A percentile compares a stretch with the other conserved stretches of the same genome.
phyloP scores from a whole-genome alignment of 257 asterid species.

The Sherardia arvensis region DNA sequence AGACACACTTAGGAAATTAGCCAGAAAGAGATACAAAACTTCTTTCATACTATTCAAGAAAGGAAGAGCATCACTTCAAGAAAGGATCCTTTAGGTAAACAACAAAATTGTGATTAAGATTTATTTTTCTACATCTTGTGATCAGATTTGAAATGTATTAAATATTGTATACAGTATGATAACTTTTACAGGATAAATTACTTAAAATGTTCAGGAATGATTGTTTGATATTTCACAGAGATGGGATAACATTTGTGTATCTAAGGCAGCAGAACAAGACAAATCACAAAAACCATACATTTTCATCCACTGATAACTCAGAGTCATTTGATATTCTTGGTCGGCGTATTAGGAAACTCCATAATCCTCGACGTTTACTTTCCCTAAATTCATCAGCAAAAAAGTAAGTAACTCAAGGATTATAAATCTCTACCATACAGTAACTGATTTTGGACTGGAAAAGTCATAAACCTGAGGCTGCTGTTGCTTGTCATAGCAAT shows the following conservation, averaged over 20 bases:
- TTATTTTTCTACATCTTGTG: too few relatives aligned
- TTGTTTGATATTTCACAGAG: background rate
- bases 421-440: background rate
- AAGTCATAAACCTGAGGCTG: slow-evolving; percentile 40
- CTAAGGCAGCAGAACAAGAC: background rate
- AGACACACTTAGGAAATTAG: slow-evolving; percentile 9
- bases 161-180: background rate
- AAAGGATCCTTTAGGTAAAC: too few relatives aligned
- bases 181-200: background rate
- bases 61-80: too few relatives aligned
- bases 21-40: background rate
- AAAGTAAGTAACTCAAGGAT: background rate
- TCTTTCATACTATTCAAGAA: too few relatives aligned
- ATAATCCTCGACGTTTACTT: slow-evolving; percentile 51
- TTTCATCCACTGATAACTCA: slow-evolving; percentile 32
- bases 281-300: slow-evolving; percentile 32
- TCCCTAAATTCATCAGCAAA: slow-evolving; percentile 20
- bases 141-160: too few relatives aligned
- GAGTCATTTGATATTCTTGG: slow-evolving; percentile 39
- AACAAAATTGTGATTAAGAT: too few relatives aligned
- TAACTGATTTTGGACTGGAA: background rate
- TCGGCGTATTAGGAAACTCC: slow-evolving; percentile 50
- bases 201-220: background rate
- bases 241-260: background rate
- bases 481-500: slow-evolving; percentile 28